Evolutionary conservation across 2,329 filamentous ascomycete genomes (phyloP), one percentile per base, ranked within the genome.

Genomic region (Fusarium sp.): DNA sequence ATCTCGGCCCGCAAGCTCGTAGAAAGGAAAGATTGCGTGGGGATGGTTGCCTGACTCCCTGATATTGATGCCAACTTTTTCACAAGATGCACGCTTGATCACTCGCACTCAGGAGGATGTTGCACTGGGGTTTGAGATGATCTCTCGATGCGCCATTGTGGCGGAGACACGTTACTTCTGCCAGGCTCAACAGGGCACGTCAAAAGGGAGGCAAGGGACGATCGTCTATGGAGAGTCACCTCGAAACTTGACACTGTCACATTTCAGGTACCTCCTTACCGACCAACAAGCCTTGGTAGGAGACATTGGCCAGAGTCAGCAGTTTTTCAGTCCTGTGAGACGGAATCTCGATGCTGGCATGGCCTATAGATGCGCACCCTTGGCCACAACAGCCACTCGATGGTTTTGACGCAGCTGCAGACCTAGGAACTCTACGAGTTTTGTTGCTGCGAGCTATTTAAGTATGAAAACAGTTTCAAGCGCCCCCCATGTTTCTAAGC

Each of bases 401-500:
- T 44, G 46, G 52, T 52, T 42, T 57, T 31, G 38, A 52, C 26
- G 29, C 33, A 53, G 56, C 44, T 42, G 52, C 39, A 47, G 44
- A 46, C 29, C 38, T 52, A 33, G 46, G 29, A 47, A 43, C 31
- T 39, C 37, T 37, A 44, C 24, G 39, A 38, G 21, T 38, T 35
- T 29, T 41, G 23, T 15, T 46, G 11, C 23, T 28, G 18, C 20
- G 38, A 53, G 46, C 43, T 54, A 35, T 50, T 46, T 47, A 39
- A 53, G 31, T 28, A 50, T 26, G 28, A 37, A 58, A 47, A 47
- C 53, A 50, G 37, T 50, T 63, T 48, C 54, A 48, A 57, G 43
- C 55, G 53, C 64, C 59, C 64, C 59, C 63, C 63, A 54, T 57
- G 67, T 70, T 72, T 50, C 66, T 59, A 68, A 75, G 66, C 71